A percentile compares a stretch with the other conserved stretches of the same genome.
These are phyloP conservation scores for Saccharomycopsis phalli DNA, from an alignment of 1,139 yeast species.

Conservation along the genomic window DNA sequence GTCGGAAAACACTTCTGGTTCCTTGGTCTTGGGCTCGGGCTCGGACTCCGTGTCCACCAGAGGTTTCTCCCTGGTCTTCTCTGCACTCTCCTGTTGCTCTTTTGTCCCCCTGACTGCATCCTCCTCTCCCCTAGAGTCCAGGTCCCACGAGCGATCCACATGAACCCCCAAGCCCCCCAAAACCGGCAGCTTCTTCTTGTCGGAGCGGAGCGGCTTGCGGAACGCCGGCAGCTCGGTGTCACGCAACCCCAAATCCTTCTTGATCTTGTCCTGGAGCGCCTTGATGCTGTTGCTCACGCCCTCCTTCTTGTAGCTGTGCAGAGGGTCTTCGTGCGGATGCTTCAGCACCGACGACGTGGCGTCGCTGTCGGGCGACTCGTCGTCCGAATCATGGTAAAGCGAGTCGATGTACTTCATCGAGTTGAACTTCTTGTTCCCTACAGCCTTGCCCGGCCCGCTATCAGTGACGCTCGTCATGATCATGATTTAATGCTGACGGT, in stretches of 20 bases:
- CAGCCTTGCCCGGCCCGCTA: no score
- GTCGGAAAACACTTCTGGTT: not conserved
- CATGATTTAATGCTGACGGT: no score
- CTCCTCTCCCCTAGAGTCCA: no score
- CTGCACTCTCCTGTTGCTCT: no score
- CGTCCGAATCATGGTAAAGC: conserved; percentile 7
- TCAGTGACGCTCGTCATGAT: no score
- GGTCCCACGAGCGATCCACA: no score
- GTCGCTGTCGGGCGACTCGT: no score
- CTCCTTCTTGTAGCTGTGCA: conserved; percentile 17
- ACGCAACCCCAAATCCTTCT: conserved; percentile 19
- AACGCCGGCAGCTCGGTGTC: conserved; percentile 2
- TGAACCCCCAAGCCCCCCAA: not conserved
- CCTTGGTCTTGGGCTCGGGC: not conserved
- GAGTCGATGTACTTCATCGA: conserved; percentile 17
- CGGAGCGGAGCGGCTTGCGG: conserved; percentile 10
- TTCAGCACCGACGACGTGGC: no score
- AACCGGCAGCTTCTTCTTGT: conserved; percentile 14
- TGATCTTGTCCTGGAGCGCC: conserved; percentile 20
- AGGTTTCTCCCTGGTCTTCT: not conserved
- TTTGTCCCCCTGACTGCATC: no score
- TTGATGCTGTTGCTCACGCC: conserved; percentile 20
- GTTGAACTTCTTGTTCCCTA: conserved; percentile 8
- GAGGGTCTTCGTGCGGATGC: no score
- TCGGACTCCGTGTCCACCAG: not conserved